These are phyloP conservation scores for Pouteria campechiana DNA, from an alignment of 179 eudicot genomes.

Conservation along the genomic window DNA sequence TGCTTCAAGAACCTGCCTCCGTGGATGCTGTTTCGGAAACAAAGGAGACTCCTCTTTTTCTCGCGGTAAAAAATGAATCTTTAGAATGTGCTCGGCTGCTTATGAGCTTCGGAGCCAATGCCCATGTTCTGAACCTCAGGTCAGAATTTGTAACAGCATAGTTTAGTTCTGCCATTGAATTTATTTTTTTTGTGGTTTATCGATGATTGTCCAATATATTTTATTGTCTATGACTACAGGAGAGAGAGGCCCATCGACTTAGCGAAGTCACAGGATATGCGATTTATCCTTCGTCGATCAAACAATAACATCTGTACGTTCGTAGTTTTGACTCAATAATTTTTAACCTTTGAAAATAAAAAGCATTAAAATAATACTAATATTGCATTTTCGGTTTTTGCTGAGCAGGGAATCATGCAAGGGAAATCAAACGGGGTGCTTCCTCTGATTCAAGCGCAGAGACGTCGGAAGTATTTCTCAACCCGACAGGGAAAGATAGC, in stretches of 20 bases:
- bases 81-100: slow-evolving; percentile 26
- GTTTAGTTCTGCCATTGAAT: not conserved
- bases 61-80: slow-evolving; percentile 27
- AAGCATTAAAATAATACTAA: too few species aligned
- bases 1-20: slow-evolving; percentile 14
- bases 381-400: too few species aligned
- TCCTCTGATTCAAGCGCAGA: too few species aligned
- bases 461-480: too few species aligned
- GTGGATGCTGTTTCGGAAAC: slow-evolving; percentile 17
- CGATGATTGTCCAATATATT: not conserved
- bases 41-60: slow-evolving; percentile 29
- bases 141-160: not conserved
- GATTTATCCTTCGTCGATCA: slow-evolving; percentile 16
- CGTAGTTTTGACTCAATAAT: too few species aligned
- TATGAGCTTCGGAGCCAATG: slow-evolving; percentile 21
- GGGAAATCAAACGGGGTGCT: too few species aligned
- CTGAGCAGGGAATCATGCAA: too few species aligned
- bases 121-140: slow-evolving; percentile 29
- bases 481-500: too few species aligned
- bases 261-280: slow-evolving; percentile 38
- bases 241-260: slow-evolving; percentile 33
- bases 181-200: not conserved
- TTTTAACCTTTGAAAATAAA: too few species aligned
- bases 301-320: slow-evolving; percentile 25
- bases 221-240: slow-evolving; percentile 6